Percentiles rank a stretch among this genome's conserved stretches.
Conservation (phyloP, 441 rosid species). For the Codiaeum variegatum region DNA sequence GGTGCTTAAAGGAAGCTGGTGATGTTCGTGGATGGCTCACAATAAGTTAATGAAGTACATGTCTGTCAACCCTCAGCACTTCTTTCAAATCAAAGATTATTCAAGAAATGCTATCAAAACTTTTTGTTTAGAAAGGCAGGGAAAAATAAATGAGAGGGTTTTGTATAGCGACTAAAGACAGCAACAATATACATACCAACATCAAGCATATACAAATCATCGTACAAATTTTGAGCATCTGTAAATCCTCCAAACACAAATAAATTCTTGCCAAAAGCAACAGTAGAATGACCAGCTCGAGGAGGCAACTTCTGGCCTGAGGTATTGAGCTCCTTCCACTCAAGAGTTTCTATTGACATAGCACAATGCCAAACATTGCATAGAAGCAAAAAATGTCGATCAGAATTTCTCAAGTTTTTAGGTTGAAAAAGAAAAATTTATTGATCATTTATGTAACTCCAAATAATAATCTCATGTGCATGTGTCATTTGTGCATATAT, state of each 20-base stretch:
- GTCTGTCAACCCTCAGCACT: background rate
- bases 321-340: conserved; percentile 80
- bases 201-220: conserved; percentile 80
- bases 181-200: conserved; percentile 51
- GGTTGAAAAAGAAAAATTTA: conserved; percentile 6
- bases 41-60: background rate
- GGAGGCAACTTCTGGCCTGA: conserved; percentile 75
- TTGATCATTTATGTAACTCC: background rate
- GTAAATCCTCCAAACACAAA: conserved; percentile 94
- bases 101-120: background rate
- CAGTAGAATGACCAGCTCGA: conserved; percentile 90
- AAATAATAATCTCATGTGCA: background rate
- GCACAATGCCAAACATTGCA: conserved; percentile 18
- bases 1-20: background rate
- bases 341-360: conserved; percentile 56
- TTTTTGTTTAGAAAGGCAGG: background rate
- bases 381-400: conserved; percentile 10
- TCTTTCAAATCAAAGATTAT: background rate
- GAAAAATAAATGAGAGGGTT: conserved; percentile 1
- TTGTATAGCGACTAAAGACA: conserved; percentile 11
- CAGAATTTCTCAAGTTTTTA: conserved; percentile 13
- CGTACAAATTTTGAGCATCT: conserved; percentile 78
- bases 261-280: conserved; percentile 76
- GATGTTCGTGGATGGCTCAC: background rate
- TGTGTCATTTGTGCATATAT: background rate